Base-by-base conservation (phyloP, 129 eudicot species). In the Sambucus nigra region DNA sequence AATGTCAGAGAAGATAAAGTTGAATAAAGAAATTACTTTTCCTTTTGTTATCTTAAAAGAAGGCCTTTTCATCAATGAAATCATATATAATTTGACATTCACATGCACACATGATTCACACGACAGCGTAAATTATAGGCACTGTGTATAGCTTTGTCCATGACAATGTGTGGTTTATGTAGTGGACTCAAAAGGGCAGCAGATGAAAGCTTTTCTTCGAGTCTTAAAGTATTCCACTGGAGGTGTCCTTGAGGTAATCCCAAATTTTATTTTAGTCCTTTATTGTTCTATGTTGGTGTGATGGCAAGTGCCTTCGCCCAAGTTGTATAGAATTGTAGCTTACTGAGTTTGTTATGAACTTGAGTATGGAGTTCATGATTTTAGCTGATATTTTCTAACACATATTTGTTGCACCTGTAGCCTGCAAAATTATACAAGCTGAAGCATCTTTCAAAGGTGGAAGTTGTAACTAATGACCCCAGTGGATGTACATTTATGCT, bases 391-490 rank as follows among this genome's bases (percentile, higher is more conserved):
- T 32, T 14, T 25, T 42, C 4, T 64, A 1, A 29, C 19, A 18
- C 20, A 3, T 53, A 2, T 44, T 63, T 31, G 33, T 39, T 53
- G 47, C 31, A 27, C 47, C 49, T 79, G 64, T 64, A 91, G 99
- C 88, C 95, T 42, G 95, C 95, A 53, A 91, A 91, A 70, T 44
- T 86, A 47, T 91, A 91, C 82, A 91, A 91, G 82, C 80, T 91
- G 78, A 91, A 86, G 83, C 99, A 86, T 86, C 94, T 91, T 32
- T 67, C 95, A 17, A 91, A 91, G 71, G 94, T 91, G 78, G 99
- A 91, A 68, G 99, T 91, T 61, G 76, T 79, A 11, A 69, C 84
- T 22, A 86, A 86, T 69, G 99, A 91, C 64, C 95, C 95, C 44
- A 91, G 95, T 74, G 99, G 99, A 71, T 86, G 95, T 78, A 86